Evolutionary conservation across 192 early-diverging fungal genomes (phyloP).

Genomic region (Backusella morwellensis): DNA sequence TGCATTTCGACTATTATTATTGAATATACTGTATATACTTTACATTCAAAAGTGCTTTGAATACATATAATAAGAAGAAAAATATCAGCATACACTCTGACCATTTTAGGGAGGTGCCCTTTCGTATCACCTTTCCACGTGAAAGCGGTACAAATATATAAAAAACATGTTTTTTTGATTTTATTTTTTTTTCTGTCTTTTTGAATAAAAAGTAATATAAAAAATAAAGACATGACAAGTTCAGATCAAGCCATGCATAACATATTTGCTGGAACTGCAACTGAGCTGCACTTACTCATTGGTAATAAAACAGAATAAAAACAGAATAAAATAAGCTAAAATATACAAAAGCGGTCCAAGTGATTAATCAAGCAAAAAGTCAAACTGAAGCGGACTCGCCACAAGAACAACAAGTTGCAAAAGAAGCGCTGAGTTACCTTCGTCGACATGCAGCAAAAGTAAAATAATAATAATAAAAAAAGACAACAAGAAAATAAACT

Average conservation of each 20-base stretch:
- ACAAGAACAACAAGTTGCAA: neutral
- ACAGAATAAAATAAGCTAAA: neutral
- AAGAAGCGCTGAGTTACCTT: constrained; percentile 17
- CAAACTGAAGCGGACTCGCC: neutral
- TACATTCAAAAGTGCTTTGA: too few relatives aligned
- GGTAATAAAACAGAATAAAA: neutral
- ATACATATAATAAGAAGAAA: too few relatives aligned
- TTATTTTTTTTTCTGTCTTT: neutral
- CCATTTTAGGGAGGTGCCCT: neutral
- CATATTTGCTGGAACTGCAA: constrained; percentile 15
- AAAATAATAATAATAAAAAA: neutral
- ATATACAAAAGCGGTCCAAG: neutral
- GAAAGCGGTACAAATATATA: neutral
- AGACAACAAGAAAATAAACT: neutral
- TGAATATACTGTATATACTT: too few relatives aligned
- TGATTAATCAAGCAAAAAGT: neutral
- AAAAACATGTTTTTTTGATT: neutral
- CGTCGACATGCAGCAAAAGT: constrained; percentile 27
- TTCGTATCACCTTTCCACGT: neutral
- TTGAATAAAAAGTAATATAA: neutral
- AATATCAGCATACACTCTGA: neutral
- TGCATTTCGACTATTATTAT: too few relatives aligned
- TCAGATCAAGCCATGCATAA: neutral
- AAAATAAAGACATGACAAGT: neutral
- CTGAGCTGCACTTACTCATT: constrained; percentile 10